Conservation (phyloP, 2,329 filamentous ascomycete species). For the Colletotrichum gloeosporioides region DNA sequence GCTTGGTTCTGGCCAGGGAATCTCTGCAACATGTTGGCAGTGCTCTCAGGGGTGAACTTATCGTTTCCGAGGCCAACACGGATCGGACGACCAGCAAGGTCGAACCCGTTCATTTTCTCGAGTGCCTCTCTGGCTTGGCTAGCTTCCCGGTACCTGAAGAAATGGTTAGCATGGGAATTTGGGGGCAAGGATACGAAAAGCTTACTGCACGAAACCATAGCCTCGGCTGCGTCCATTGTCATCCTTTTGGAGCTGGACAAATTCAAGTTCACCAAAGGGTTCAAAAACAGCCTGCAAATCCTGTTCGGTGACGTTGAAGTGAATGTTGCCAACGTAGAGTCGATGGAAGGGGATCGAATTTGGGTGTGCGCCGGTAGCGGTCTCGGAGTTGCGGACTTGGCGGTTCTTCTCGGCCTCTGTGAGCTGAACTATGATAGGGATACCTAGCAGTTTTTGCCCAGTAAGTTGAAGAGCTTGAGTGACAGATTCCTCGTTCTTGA, state of each 20-base stretch:
- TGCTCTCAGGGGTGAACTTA: slow-evolving; percentile 99
- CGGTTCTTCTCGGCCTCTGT: slow-evolving; percentile 99
- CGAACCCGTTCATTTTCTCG: slow-evolving; percentile 99
- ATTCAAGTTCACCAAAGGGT: slow-evolving; percentile 96
- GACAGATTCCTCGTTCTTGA: slow-evolving; percentile 94
- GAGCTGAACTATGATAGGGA: slow-evolving; percentile 97
- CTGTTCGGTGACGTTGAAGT: slow-evolving; percentile 98
- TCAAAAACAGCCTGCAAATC: slow-evolving; percentile 97
- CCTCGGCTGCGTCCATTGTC: slow-evolving; percentile 89
- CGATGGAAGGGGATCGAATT: slow-evolving; percentile 95
- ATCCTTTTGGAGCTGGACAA: slow-evolving; percentile 97
- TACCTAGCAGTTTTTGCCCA: slow-evolving; percentile 97
- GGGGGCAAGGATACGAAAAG: slow-evolving; percentile 28
- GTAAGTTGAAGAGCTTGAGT: slow-evolving; percentile 94
- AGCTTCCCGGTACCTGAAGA: slow-evolving; percentile 83
- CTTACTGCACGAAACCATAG: slow-evolving; percentile 98
- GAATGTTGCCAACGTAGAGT: slow-evolving; percentile 98
- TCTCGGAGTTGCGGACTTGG: slow-evolving; percentile 84
- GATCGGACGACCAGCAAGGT: slow-evolving; percentile 95
- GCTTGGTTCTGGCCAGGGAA: slow-evolving; percentile 82
- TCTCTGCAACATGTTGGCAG: slow-evolving; percentile 88
- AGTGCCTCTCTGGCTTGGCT: slow-evolving; percentile 91
- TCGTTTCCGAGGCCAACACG: slow-evolving; percentile 99
- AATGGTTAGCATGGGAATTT: slow-evolving; percentile 37
- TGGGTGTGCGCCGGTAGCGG: slow-evolving; percentile 64